phyloP scores from a whole-genome alignment of 441 rosid genomes.

The Lepidium campestre region DNA sequence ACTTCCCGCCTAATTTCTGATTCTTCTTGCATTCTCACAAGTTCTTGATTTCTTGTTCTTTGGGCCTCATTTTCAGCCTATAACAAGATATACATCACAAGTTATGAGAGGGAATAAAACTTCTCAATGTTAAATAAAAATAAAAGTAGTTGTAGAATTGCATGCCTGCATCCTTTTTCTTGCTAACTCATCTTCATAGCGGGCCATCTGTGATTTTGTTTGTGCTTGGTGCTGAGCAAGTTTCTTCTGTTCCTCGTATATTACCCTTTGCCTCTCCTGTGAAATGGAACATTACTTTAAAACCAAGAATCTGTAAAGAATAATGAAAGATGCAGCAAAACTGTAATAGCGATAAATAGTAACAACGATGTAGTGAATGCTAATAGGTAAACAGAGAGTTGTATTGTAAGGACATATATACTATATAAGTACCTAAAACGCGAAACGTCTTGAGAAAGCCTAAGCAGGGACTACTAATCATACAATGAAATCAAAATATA shows the following conservation, averaged over 20 bases:
- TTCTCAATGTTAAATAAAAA: not conserved
- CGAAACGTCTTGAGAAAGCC: not conserved
- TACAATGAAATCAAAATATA: not conserved
- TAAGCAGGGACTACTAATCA: not conserved
- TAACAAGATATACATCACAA: slow-evolving; percentile 23
- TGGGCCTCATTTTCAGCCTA: slow-evolving; percentile 91
- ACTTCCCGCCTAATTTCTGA: slow-evolving; percentile 88
- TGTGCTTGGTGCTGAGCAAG: slow-evolving; percentile 93
- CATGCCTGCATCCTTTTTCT: slow-evolving; percentile 99
- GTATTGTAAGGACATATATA: not conserved
- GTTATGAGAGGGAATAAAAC: not conserved
- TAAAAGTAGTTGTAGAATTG: not conserved
- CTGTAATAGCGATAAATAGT: not conserved
- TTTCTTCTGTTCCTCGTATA: slow-evolving; percentile 89
- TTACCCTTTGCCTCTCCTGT: slow-evolving; percentile 87
- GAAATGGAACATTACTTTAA: slow-evolving; percentile 8
- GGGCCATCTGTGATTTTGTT: slow-evolving; percentile 91
- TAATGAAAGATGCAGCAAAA: slow-evolving; percentile 5
- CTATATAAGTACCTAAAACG: not conserved
- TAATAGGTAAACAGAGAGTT: not conserved
- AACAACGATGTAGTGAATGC: not conserved
- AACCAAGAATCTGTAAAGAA: not conserved
- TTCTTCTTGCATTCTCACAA: slow-evolving; percentile 90
- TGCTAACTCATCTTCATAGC: slow-evolving; percentile 88
- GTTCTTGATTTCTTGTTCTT: slow-evolving; percentile 87